phyloP scores from a whole-genome alignment of 257 asterid genomes.

The Voacanga thouarsii region DNA sequence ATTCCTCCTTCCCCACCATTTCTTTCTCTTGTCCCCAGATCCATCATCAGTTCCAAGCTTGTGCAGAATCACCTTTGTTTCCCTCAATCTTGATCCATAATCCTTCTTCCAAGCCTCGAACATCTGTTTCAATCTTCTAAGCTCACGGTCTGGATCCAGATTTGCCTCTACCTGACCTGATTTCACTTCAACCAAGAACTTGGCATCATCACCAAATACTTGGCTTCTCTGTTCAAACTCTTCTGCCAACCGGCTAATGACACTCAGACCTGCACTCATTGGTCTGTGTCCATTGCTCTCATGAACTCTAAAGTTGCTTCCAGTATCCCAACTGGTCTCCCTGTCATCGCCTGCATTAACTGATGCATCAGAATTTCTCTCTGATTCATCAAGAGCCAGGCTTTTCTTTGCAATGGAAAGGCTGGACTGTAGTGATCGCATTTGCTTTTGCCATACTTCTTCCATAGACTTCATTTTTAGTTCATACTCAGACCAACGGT shows the following conservation, averaged over 20 bases:
- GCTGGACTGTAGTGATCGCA: conserved; percentile 96
- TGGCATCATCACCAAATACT: conserved; percentile 91
- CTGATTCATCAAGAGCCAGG: conserved; percentile 70
- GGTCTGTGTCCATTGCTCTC: conserved; percentile 58
- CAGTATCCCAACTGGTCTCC: conserved; percentile 61
- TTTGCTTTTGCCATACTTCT: conserved; percentile 98
- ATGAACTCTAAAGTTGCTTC: conserved; percentile 44
- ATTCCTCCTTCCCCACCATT: conserved; percentile 94
- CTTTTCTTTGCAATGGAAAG: conserved; percentile 88
- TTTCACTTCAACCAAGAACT: conserved; percentile 89
- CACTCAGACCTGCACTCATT: conserved; percentile 59
- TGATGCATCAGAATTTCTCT: conserved; percentile 70
- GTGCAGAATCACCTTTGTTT: conserved; percentile 77
- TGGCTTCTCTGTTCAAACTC: conserved; percentile 95
- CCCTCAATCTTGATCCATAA: conserved; percentile 78
- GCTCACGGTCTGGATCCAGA: conserved; percentile 86
- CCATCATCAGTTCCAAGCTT: conserved; percentile 74
- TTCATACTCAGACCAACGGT: conserved; percentile 96
- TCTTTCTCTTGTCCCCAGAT: conserved; percentile 62
- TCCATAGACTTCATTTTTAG: conserved; percentile 96
- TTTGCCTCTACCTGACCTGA: conserved; percentile 85
- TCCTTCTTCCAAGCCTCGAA: conserved; percentile 97
- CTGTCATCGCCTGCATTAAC: conserved; percentile 55
- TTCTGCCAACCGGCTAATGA: conserved; percentile 78
- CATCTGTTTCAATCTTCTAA: conserved; percentile 78